Evolutionary conservation across 2,329 filamentous ascomycete species (phyloP).

Genomic region (Pochonia chlamydosporia): DNA sequence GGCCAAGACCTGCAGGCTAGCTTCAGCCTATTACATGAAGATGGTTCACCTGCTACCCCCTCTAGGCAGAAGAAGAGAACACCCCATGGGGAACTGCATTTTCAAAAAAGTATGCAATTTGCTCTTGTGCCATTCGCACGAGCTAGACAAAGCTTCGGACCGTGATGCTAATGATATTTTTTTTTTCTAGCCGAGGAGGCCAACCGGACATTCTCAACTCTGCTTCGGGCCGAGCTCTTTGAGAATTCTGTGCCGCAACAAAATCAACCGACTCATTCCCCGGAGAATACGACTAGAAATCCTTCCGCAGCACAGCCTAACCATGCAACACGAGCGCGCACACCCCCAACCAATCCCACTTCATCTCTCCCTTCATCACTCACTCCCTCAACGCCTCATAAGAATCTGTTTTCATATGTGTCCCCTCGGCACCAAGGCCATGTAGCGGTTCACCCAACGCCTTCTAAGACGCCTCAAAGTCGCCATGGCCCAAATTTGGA

Average conservation of each 20-base stretch:
- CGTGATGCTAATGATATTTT: constrained; percentile 4
- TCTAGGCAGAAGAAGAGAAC: constrained; percentile 79
- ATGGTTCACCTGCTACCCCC: constrained; percentile 86
- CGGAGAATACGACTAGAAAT: constrained; percentile 47
- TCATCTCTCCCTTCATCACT: constrained; percentile 65
- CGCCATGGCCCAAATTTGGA: constrained; percentile 85
- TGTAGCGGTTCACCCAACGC: constrained; percentile 77
- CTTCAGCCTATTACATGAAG: constrained; percentile 86
- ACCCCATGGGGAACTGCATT: constrained; percentile 85
- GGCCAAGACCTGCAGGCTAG: constrained; percentile 91
- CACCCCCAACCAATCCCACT: constrained; percentile 66
- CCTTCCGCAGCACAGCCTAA: constrained; percentile 47
- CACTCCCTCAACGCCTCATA: constrained; percentile 92
- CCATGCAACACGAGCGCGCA: constrained; percentile 69
- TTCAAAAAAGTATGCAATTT: constrained; percentile 72
- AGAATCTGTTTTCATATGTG: constrained; percentile 92
- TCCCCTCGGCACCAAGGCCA: constrained; percentile 65
- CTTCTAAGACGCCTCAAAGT: constrained; percentile 82
- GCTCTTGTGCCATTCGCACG: constrained; percentile 10
- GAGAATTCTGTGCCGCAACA: constrained; percentile 82
- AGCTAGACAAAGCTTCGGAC: constrained; percentile 9
- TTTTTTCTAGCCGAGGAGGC: constrained; percentile 70
- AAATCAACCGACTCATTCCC: constrained; percentile 56
- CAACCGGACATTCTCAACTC: constrained; percentile 82
- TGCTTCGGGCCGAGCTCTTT: constrained; percentile 88